A percentile compares a stretch with the other conserved stretches of the same genome.
These are phyloP conservation scores for Herpetospermum pedunculosum DNA, from an alignment of 306 rosid species.

Conservation along the genomic window DNA sequence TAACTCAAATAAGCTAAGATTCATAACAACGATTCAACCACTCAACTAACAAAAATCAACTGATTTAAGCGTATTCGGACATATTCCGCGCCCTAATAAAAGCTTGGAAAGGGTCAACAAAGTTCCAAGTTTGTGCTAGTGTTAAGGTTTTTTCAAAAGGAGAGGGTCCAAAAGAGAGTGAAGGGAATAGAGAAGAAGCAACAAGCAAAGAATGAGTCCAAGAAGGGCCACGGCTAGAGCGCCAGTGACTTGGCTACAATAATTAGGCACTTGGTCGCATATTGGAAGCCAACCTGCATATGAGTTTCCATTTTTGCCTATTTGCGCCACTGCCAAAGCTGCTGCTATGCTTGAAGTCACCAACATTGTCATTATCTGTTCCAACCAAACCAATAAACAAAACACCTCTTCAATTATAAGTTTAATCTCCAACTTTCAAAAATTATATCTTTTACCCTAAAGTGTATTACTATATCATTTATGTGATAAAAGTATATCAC, in stretches of 20 bases:
- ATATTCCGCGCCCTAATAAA: neutral
- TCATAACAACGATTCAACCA: neutral
- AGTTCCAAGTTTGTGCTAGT: neutral
- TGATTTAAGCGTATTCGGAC: rapidly evolving
- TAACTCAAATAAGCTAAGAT: neutral
- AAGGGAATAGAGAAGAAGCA: conserved; percentile 45
- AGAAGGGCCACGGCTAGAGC: conserved; percentile 37
- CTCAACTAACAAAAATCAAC: neutral
- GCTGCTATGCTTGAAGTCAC: conserved; percentile 57
- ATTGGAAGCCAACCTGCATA: conserved; percentile 77
- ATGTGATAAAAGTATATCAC: too few relatives aligned
- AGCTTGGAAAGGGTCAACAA: neutral
- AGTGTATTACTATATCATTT: too few relatives aligned
- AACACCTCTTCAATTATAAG: too few relatives aligned
- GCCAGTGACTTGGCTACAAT: conserved; percentile 43
- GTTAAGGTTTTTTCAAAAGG: conserved; percentile 24
- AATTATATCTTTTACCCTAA: too few relatives aligned
- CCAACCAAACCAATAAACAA: neutral
- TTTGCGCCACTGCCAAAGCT: conserved; percentile 56
- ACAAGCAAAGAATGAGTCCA: conserved; percentile 24
- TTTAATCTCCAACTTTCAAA: too few relatives aligned
- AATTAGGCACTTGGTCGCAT: conserved; percentile 48
- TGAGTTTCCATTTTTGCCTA: conserved; percentile 57
- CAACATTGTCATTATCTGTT: conserved; percentile 43
- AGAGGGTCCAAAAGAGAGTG: conserved; percentile 51